Conservation (phyloP, 2,329 filamentous ascomycete genomes). For the Phaeophleospora eucalypticola region DNA sequence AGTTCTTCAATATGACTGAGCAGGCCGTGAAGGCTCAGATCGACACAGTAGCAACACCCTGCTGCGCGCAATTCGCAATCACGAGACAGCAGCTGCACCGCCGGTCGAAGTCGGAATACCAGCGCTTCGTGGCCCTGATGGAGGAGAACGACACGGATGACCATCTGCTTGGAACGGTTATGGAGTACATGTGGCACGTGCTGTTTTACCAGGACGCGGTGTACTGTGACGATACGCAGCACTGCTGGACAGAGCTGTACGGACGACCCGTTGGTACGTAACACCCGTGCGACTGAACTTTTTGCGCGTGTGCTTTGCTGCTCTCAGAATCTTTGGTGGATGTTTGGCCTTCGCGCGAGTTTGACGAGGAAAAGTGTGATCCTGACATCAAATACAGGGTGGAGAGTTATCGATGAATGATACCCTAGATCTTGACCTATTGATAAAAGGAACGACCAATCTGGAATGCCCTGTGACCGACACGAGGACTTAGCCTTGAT, state of each 20-base stretch:
- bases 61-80: constrained; percentile 35
- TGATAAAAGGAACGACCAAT: too few species aligned
- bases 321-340: too few species aligned
- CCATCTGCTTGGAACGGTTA: constrained; percentile 49
- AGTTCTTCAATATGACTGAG: constrained; percentile 21
- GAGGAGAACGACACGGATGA: constrained; percentile 45
- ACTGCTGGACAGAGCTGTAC: constrained; percentile 32
- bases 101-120: constrained; percentile 30
- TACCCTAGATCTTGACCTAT: too few species aligned
- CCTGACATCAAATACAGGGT: too few species aligned
- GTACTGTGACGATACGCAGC: constrained; percentile 25
- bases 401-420: too few species aligned
- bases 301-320: neutral
- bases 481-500: too few species aligned
- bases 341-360: too few species aligned
- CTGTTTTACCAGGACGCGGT: constrained; percentile 32
- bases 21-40: constrained; percentile 14
- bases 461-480: too few species aligned
- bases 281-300: neutral
- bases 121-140: constrained; percentile 45
- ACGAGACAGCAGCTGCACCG: constrained; percentile 27
- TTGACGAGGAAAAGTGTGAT: too few species aligned
- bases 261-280: constrained; percentile 11
- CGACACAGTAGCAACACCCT: constrained; percentile 19
- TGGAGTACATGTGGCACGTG: constrained; percentile 60